These are phyloP conservation scores for Malus orientalis DNA, from an alignment of 306 rosid species.

Conservation along the genomic window DNA sequence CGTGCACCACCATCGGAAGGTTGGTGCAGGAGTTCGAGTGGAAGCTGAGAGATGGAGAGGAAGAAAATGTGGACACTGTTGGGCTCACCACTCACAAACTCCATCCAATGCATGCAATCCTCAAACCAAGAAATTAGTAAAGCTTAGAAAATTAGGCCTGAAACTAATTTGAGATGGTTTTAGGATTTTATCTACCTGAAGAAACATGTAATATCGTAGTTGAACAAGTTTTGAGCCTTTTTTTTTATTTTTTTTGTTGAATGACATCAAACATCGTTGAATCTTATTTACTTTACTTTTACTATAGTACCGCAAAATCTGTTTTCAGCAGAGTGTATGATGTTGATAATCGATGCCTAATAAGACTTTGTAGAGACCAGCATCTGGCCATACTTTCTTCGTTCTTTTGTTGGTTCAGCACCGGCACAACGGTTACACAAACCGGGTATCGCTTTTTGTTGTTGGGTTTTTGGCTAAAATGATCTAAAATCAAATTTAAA, in stretches of 20 bases:
- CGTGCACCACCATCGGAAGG: constrained; percentile 56
- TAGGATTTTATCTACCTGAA: background rate
- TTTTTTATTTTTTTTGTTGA: too few relatives aligned
- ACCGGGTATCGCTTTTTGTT: too few relatives aligned
- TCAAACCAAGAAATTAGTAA: constrained; percentile 41
- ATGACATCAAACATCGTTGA: background rate
- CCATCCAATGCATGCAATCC: constrained; percentile 48
- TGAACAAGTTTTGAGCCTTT: too few relatives aligned
- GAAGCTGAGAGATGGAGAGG: constrained; percentile 59
- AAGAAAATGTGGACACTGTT: constrained; percentile 63
- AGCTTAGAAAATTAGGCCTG: background rate
- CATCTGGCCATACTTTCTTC: too few relatives aligned
- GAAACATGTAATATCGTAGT: background rate
- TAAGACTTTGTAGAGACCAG: too few relatives aligned
- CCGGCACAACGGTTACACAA: too few relatives aligned
- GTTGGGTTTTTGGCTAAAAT: too few relatives aligned
- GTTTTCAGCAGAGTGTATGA: too few relatives aligned
- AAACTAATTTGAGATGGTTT: background rate
- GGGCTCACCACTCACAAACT: constrained; percentile 80
- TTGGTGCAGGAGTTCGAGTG: constrained; percentile 76
- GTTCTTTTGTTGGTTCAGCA: too few relatives aligned
- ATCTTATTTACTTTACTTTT: background rate
- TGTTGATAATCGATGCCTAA: too few relatives aligned
- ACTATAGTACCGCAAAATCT: background rate
- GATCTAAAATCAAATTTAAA: too few relatives aligned